These are phyloP conservation scores for Lolium multiflorum DNA, from an alignment of 176 grass and related monocot species.

Conservation along the genomic window DNA sequence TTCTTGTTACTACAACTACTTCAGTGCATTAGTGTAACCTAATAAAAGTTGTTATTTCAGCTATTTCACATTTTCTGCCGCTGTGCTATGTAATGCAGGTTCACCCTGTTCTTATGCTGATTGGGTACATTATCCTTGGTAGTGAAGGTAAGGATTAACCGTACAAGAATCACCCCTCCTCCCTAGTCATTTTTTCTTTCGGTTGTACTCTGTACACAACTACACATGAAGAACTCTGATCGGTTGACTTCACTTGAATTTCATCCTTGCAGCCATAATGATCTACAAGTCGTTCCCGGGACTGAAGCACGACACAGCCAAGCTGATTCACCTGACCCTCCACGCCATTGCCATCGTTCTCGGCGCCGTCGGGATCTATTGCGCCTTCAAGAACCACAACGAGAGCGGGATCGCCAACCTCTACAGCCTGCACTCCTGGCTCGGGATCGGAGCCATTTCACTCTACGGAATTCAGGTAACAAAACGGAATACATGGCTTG, in stretches of 20 bases:
- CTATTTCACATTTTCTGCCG: constrained; percentile 2
- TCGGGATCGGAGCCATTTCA: constrained; percentile 79
- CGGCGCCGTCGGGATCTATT: constrained; percentile 81
- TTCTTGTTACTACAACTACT: not conserved
- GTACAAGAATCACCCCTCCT: not conserved
- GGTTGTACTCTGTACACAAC: not conserved
- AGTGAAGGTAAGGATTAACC: constrained; percentile 68
- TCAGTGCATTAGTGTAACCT: not conserved
- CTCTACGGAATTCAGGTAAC: constrained; percentile 73
- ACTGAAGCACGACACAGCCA: constrained; percentile 67
- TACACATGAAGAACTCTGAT: not conserved
- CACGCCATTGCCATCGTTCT: constrained; percentile 70
- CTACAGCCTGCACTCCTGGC: constrained; percentile 95
- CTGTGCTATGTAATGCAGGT: constrained; percentile 51
- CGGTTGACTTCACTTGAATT: not conserved
- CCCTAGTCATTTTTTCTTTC: too few relatives aligned
- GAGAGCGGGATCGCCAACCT: constrained; percentile 92
- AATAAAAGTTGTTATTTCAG: not conserved
- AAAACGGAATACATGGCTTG: not conserved
- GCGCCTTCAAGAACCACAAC: constrained; percentile 87
- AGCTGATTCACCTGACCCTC: constrained; percentile 70
- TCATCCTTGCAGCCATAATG: constrained; percentile 70
- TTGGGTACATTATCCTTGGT: constrained; percentile 88
- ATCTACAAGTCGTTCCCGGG: constrained; percentile 70
- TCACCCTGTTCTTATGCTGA: constrained; percentile 95